Percentiles rank a stretch among this genome's conserved stretches.
Evolutionary conservation across 768 basidiomycete genomes (phyloP).

Genomic region (Tephrocybe rancida): DNA sequence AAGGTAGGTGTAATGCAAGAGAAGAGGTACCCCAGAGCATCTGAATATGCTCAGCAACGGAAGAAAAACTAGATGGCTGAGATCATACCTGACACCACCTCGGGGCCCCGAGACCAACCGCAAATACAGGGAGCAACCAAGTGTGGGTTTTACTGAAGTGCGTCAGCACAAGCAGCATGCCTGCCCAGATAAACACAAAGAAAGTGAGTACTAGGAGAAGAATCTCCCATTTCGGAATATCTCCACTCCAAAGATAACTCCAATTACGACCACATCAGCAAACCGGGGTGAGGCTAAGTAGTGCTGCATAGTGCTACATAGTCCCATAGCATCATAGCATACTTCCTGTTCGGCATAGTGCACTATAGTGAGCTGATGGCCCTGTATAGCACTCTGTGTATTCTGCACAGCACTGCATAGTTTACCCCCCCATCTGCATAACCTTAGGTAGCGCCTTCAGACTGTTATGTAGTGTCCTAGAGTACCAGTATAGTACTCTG

Average conservation of each 20-base stretch:
- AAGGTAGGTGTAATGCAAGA: slow-evolving; percentile 88
- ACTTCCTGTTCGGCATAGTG: too few species aligned
- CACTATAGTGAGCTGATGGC: too few species aligned
- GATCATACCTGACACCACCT: slow-evolving; percentile 83
- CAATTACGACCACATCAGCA: slow-evolving; percentile 96
- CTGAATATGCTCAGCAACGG: slow-evolving; percentile 26
- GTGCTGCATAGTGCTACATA: too few species aligned
- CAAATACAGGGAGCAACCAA: slow-evolving; percentile 93
- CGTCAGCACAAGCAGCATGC: slow-evolving; percentile 72
- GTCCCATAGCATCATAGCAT: too few species aligned
- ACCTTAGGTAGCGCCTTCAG: too few species aligned
- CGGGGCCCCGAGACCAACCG: slow-evolving; percentile 91
- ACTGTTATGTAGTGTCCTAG: too few species aligned
- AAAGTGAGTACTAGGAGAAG: slow-evolving; percentile 77
- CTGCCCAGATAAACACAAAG: slow-evolving; percentile 87
- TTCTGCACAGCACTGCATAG: too few species aligned
- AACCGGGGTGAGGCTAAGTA: too few species aligned
- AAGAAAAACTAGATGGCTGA: not conserved
- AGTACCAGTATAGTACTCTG: too few species aligned
- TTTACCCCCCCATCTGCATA: too few species aligned
- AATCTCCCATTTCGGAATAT: slow-evolving; percentile 82
- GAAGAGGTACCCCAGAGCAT: slow-evolving; percentile 97
- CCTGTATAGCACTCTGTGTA: too few species aligned
- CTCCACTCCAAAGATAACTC: slow-evolving; percentile 87
- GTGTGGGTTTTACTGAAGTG: slow-evolving; percentile 92